Conservation (phyloP, 164 flowering plant species). For the Kalanchoe fedtschenkoi region DNA sequence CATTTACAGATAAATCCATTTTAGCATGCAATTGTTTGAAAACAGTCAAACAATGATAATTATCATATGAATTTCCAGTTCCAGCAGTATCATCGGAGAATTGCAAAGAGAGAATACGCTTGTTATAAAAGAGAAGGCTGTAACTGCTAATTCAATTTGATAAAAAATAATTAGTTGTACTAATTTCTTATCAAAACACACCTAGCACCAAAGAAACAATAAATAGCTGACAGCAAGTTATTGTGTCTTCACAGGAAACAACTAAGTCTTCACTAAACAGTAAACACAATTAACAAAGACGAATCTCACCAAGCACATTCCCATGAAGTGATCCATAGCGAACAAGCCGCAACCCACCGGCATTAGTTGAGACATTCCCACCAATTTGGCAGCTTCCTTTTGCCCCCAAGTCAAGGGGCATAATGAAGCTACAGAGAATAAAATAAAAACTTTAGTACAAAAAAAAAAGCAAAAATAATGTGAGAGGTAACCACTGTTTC, state of each 20-base stretch:
- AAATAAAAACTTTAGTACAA: background rate
- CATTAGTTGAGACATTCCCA: constrained; percentile 97
- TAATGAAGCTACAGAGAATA: constrained; percentile 56
- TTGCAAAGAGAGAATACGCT: too few relatives aligned
- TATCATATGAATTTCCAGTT: too few relatives aligned
- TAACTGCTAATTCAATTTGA: background rate
- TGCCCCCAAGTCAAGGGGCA: constrained; percentile 99
- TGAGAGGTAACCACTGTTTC: background rate
- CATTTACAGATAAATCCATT: too few relatives aligned
- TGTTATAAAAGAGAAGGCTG: background rate
- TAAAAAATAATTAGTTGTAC: too few relatives aligned
- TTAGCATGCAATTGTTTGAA: too few relatives aligned
- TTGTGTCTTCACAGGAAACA: background rate
- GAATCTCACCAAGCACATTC: constrained; percentile 66
- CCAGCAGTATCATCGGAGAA: too few relatives aligned
- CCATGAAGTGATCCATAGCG: constrained; percentile 99
- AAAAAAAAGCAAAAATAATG: background rate
- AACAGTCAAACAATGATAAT: too few relatives aligned
- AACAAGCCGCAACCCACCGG: constrained; percentile 86
- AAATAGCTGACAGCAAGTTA: too few relatives aligned
- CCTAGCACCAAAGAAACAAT: background rate
- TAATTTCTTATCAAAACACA: background rate
- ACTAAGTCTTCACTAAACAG: background rate
- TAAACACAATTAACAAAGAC: constrained; percentile 1
- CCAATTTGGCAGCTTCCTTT: constrained; percentile 99